Percentiles rank a stretch among this genome's conserved stretches.
Conservation (phyloP, 345 rosid genomes). For the Bruguiera gymnorhiza region DNA sequence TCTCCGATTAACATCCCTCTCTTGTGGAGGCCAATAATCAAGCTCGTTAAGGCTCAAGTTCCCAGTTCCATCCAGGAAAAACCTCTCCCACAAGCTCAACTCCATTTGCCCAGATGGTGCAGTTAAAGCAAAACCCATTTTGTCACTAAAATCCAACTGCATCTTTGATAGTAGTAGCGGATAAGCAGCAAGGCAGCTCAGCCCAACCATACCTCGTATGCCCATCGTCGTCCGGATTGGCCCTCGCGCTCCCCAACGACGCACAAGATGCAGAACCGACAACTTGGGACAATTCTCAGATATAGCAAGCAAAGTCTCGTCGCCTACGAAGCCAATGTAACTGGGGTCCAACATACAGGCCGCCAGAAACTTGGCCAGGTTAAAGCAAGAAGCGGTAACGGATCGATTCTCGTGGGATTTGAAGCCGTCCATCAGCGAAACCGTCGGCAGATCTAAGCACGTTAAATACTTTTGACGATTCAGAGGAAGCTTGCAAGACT, state of each 20-base stretch:
- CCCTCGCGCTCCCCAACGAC: conserved; percentile 39
- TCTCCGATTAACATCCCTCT: conserved; percentile 80
- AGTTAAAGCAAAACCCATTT: conserved; percentile 60
- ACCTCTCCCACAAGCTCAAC: conserved; percentile 87
- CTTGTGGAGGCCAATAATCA: conserved; percentile 94
- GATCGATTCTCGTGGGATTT: conserved; percentile 59
- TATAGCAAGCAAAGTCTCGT: conserved; percentile 60
- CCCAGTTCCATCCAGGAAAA: conserved; percentile 67
- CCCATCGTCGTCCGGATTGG: conserved; percentile 36
- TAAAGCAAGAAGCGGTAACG: conserved; percentile 59
- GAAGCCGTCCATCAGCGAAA: conserved; percentile 67
- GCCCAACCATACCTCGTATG: conserved; percentile 48
- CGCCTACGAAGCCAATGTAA: conserved; percentile 67
- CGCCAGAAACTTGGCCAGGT: conserved; percentile 46
- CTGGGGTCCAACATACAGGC: conserved; percentile 80
- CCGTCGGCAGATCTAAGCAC: conserved; percentile 60
- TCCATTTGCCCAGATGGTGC: conserved; percentile 87
- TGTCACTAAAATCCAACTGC: conserved; percentile 73
- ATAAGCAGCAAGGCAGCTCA: conserved; percentile 37
- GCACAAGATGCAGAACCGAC: conserved; percentile 56
- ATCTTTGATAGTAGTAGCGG: conserved; percentile 60
- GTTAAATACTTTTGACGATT: conserved; percentile 39
- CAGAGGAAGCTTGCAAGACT: conserved; percentile 49
- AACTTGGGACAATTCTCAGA: conserved; percentile 59
- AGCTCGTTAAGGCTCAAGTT: conserved; percentile 56